Evolutionary conservation across 495 filamentous ascomycete genomes (phyloP), one percentile per base, ranked within the genome.

Genomic region (Usnea hakonensis): DNA sequence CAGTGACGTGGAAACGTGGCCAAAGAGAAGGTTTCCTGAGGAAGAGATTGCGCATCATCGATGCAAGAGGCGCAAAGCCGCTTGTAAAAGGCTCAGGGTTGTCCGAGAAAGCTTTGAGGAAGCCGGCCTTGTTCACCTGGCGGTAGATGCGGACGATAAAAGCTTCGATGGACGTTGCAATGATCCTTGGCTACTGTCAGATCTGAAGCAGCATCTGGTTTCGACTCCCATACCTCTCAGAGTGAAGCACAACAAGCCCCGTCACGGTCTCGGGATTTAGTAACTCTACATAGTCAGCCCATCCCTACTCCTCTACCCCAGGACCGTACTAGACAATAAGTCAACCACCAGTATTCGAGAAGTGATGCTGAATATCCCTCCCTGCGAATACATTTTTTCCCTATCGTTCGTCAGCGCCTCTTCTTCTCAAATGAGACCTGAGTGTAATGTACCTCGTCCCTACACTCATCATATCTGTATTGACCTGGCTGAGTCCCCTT

Each of bases 81-180:
- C 84, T 84, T 0, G 89, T 89, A 65, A 98, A 96, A 4, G 92
- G 88, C 73, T 97, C 91, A 0, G 94, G 94, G 21, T 86, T 90
- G 68, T 98, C 94, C 0, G 94, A 96, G 67, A 98, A 96, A 10
- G 95, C 93, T 70, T 97, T 98, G 23, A 98, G 81, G 67, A 98
- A 97, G 19, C 94, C 94, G 33, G 68, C 77, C 75, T 94, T 95
- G 70, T 98, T 98, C 76, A 87, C 86, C 76, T 97, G 91, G 57
- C 94, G 84, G 70, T 89, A 98, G 48, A 97, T 90, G 36, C 94
- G 88, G 52, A 96, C 76, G 61, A 98, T 96, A 72, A 98, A 98
- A 21, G 94, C 93, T 72, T 98, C 94, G 8, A 90, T 76, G 3
- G 91, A 93, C 0, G 93, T 97, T 26, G 93, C 93, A 30, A 90